Percentiles rank a stretch among this genome's conserved stretches.
Evolutionary conservation across 2,329 filamentous ascomycete genomes (phyloP).

Genomic region (Biscogniauxia mediterranea): DNA sequence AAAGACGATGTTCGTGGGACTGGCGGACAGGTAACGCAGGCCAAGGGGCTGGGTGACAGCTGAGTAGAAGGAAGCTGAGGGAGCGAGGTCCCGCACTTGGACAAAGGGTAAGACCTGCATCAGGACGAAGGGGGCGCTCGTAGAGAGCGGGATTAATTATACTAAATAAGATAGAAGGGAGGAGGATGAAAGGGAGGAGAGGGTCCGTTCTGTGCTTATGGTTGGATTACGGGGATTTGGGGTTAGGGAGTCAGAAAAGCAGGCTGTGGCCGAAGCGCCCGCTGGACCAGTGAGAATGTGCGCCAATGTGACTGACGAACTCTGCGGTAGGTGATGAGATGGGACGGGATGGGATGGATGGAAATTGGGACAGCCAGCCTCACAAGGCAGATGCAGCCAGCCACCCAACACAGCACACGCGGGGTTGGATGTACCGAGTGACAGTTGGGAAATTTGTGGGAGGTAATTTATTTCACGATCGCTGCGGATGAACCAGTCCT

Average conservation of each 20-base stretch:
- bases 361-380: constrained; percentile 15
- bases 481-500: constrained; percentile 1
- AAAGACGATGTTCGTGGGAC: constrained; percentile 41
- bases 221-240: neutral
- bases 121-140: constrained; percentile 9
- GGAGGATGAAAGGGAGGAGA: too few species aligned
- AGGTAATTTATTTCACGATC: neutral
- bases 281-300: constrained; percentile 4
- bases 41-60: constrained; percentile 75
- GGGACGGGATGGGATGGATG: constrained; percentile 3
- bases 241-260: neutral
- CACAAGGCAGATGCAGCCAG: constrained; percentile 22
- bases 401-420: constrained; percentile 11
- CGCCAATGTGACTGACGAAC: constrained; percentile 5
- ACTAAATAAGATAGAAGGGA: neutral
- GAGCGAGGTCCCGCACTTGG: constrained; percentile 73
- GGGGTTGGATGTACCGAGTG: neutral
- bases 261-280: constrained; percentile 6
- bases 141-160: constrained; percentile 10
- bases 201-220: too few species aligned
- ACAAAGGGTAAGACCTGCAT: constrained; percentile 48
- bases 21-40: constrained; percentile 62
- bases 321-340: neutral
- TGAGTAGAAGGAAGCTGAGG: constrained; percentile 81
- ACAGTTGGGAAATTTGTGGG: constrained; percentile 3